phyloP scores from a whole-genome alignment of 139 green algal species.

The Chlorella vulgaris region DNA sequence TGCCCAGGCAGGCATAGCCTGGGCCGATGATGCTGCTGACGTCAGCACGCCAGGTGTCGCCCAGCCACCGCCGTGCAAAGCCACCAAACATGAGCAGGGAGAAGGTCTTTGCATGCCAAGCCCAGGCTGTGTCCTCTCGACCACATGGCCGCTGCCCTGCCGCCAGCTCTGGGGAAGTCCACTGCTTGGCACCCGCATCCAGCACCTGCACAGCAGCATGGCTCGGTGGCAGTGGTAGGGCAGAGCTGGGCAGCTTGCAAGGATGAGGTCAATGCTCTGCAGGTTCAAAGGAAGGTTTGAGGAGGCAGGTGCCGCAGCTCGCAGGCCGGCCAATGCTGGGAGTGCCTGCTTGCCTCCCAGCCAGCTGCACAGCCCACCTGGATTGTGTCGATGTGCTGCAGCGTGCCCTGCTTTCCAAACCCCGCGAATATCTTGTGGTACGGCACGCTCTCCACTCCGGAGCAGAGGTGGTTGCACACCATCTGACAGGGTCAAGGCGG shows the following conservation, averaged over 20 bases:
- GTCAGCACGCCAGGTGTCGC: conserved; percentile 81
- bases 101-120: conserved; percentile 79
- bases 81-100: conserved; percentile 85
- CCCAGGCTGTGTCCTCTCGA: conserved; percentile 84
- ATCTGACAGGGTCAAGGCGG: conserved; percentile 15
- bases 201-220: neutral
- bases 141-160: conserved; percentile 20
- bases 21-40: conserved; percentile 88
- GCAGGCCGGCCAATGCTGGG: too few species aligned
- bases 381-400: conserved; percentile 70
- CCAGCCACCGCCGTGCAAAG: conserved; percentile 88
- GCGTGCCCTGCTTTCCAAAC: conserved; percentile 79
- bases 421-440: conserved; percentile 90
- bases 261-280: too few species aligned
- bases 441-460: conserved; percentile 82
- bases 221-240: too few species aligned
- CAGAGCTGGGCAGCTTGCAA: neutral
- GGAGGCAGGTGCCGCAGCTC: too few species aligned
- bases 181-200: conserved; percentile 20
- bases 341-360: too few species aligned
- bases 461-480: conserved; percentile 79
- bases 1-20: conserved; percentile 82
- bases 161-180: neutral
- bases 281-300: too few species aligned
- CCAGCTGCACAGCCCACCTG: too few species aligned